phyloP scores from a whole-genome alignment of 176 grass and related monocot genomes.

The Avena insularis region DNA sequence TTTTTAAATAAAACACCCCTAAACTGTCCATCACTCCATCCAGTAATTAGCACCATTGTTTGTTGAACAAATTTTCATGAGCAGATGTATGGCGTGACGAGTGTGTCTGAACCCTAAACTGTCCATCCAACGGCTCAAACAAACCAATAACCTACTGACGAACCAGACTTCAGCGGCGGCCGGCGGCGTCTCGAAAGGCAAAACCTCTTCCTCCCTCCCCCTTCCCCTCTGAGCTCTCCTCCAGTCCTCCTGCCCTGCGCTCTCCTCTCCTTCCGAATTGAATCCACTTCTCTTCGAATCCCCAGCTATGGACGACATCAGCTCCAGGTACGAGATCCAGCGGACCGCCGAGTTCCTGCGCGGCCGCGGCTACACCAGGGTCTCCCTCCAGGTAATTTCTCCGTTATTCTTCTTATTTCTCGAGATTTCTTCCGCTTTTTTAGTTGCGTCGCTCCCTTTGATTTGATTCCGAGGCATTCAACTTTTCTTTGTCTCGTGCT shows the following conservation, averaged over 20 bases:
- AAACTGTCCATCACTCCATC: no score
- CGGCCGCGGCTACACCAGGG: slow-evolving; percentile 62
- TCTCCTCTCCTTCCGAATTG: neutral
- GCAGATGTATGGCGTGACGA: neutral
- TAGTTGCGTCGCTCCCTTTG: neutral
- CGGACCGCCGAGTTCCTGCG: slow-evolving; percentile 65
- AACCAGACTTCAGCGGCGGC: neutral
- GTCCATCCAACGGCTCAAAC: neutral
- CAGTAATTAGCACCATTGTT: no score
- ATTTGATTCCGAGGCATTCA: neutral
- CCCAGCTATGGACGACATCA: slow-evolving; percentile 57
- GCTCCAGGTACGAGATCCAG: slow-evolving; percentile 69
- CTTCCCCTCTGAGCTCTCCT: neutral
- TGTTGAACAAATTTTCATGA: no score
- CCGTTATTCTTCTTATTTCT: neutral
- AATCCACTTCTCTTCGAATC: neutral
- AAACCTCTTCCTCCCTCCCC: neutral
- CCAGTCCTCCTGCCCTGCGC: neutral
- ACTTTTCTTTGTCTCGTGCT: neutral
- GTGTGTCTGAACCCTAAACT: neutral
- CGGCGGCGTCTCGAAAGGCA: neutral
- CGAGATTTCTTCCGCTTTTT: neutral
- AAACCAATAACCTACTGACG: neutral
- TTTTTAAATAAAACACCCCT: no score
- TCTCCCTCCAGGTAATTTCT: slow-evolving; percentile 72